These are phyloP conservation scores for Aspergillus flavus DNA, from an alignment of 2,329 filamentous ascomycete genomes.

Conservation along the genomic window DNA sequence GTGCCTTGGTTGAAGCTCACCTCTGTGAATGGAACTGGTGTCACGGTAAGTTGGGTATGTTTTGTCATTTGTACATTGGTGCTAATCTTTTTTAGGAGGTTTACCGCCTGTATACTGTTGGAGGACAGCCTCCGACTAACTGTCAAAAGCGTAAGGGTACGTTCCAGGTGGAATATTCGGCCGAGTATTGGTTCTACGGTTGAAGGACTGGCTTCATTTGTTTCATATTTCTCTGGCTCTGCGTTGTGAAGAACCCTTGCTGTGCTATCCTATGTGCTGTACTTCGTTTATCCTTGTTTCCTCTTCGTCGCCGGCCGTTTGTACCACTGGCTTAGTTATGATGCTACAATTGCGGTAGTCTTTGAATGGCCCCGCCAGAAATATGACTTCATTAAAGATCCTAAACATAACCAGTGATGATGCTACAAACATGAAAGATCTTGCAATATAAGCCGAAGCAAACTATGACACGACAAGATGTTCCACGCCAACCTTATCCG, in stretches of 20 bases:
- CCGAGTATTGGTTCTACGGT: constrained; percentile 49
- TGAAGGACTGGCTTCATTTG: constrained; percentile 15
- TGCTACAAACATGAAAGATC: not conserved
- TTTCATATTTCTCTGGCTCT: not conserved
- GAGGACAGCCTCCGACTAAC: constrained; percentile 36
- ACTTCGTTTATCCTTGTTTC: not conserved
- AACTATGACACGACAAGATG: constrained; percentile 1
- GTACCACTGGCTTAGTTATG: not conserved
- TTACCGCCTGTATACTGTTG: constrained; percentile 44
- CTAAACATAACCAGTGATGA: not conserved
- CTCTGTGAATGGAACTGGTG: constrained; percentile 27
- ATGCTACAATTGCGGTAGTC: not conserved
- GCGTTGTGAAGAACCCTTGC: not conserved
- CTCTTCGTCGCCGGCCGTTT: not conserved
- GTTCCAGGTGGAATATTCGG: constrained; percentile 42
- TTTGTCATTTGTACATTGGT: not conserved
- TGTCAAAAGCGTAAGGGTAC: constrained; percentile 35
- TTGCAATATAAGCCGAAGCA: not conserved
- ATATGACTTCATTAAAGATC: not conserved
- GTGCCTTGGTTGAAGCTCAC: constrained; percentile 39
- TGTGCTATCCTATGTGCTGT: too few relatives aligned
- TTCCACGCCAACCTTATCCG: constrained; percentile 44
- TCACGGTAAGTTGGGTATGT: constrained; percentile 30
- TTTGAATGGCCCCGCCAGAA: not conserved
- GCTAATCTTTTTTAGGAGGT: constrained; percentile 37